Evolutionary conservation across 148 eudicot genomes (phyloP).

Genomic region (Cornus florida): DNA sequence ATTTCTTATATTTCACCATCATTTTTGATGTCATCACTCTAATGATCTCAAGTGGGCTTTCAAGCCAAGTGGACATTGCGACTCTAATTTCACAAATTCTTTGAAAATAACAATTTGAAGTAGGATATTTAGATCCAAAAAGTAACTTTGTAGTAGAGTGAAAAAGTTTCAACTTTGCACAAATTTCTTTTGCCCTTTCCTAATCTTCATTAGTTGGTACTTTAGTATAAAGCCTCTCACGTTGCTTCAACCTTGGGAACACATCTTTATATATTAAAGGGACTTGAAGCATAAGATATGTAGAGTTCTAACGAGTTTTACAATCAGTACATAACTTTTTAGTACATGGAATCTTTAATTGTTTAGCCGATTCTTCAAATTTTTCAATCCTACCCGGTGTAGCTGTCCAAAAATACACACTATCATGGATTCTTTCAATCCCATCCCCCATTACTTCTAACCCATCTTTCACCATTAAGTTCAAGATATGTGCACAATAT

Average conservation of each 20-base stretch:
- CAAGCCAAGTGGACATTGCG: not conserved
- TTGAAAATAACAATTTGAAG: conserved; percentile 6
- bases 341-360: not conserved
- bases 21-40: not conserved
- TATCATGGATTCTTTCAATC: too few relatives aligned
- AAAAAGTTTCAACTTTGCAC: conserved; percentile 17
- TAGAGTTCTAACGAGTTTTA: not conserved
- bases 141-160: conserved; percentile 12
- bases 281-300: not conserved
- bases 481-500: not conserved
- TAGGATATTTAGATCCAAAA: not conserved
- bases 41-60: not conserved
- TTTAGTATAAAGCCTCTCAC: not conserved
- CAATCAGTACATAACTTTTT: not conserved
- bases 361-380: not conserved
- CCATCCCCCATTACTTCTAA: too few relatives aligned
- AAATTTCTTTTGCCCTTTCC: conserved; percentile 6
- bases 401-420: too few relatives aligned
- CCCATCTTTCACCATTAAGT: too few relatives aligned
- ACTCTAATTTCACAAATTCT: conserved; percentile 7
- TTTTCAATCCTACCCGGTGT: too few relatives aligned
- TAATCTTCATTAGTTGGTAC: conserved; percentile 4
- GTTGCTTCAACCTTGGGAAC: not conserved
- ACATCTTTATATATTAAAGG: not conserved
- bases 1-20: conserved; percentile 12